Percentiles rank a stretch among this genome's conserved stretches.
Evolutionary conservation across 208 protist species (phyloP).

Genomic region (Tritrichomonas musculus): DNA sequence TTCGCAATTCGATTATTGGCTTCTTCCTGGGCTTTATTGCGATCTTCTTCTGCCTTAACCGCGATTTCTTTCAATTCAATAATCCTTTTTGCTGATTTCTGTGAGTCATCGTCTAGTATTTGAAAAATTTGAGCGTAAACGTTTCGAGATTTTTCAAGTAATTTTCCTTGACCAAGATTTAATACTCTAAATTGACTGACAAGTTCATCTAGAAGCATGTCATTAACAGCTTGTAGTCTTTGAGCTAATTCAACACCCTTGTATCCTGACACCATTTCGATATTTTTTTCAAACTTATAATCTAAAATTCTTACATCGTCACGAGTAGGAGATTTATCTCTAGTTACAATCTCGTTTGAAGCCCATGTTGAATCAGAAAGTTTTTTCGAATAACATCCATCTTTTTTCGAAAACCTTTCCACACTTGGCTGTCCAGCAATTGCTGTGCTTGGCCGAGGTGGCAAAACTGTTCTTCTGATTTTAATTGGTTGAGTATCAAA

Average conservation of each 20-base stretch:
- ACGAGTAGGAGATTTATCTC: not conserved
- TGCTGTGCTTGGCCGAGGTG: too few relatives aligned
- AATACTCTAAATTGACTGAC: not conserved
- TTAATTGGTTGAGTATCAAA: too few relatives aligned
- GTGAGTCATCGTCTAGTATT: not conserved
- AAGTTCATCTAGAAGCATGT: not conserved
- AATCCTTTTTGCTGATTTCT: not conserved
- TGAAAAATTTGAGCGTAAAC: constrained; percentile 4
- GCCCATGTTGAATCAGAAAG: not conserved
- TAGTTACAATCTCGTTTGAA: not conserved
- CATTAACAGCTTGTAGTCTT: not conserved
- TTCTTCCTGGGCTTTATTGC: not conserved
- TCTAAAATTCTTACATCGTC: not conserved
- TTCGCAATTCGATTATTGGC: not conserved
- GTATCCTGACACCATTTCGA: not conserved
- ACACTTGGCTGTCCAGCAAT: too few relatives aligned
- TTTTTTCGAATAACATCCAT: too few relatives aligned
- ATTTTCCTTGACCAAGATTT: not conserved
- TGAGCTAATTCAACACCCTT: not conserved
- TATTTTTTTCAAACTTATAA: not conserved
- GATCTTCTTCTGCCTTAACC: not conserved
- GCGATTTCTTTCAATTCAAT: not conserved
- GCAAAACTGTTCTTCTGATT: too few relatives aligned
- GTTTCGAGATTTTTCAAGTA: not conserved
- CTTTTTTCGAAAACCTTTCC: too few relatives aligned